These are phyloP conservation scores for Sclerotinia borealis DNA, from an alignment of 2,329 filamentous ascomycete genomes.

Conservation along the genomic window DNA sequence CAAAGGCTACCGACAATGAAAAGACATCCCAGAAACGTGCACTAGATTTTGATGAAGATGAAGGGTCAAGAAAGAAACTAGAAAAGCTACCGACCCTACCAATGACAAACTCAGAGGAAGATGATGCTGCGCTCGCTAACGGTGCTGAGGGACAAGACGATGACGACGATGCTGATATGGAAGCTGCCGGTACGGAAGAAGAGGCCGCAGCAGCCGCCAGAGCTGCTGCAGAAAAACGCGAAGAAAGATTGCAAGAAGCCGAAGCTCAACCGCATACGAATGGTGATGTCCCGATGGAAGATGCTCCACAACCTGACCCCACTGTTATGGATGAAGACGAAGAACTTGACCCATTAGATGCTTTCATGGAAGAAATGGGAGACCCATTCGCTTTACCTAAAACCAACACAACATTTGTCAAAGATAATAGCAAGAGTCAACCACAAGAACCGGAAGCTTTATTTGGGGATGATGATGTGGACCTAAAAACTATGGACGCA, in stretches of 20 bases:
- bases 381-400: constrained; percentile 43
- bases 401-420: constrained; percentile 26
- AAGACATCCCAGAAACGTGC: constrained; percentile 66
- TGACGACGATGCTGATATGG: constrained; percentile 59
- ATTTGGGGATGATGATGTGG: constrained; percentile 78
- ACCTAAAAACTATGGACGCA: constrained; percentile 55
- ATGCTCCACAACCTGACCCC: constrained; percentile 25
- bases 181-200: constrained; percentile 78
- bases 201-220: constrained; percentile 80
- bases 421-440: constrained; percentile 39
- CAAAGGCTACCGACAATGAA: constrained; percentile 60
- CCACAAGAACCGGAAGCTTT: constrained; percentile 72
- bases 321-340: constrained; percentile 53
- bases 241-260: constrained; percentile 51
- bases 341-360: constrained; percentile 82
- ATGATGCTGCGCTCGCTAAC: constrained; percentile 48
- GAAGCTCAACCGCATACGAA: constrained; percentile 38
- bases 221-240: constrained; percentile 78
- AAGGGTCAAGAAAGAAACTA: constrained; percentile 78
- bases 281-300: constrained; percentile 33
- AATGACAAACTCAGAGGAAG: constrained; percentile 54
- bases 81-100: constrained; percentile 80
- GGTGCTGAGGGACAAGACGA: constrained; percentile 53
- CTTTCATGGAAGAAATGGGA: constrained; percentile 74
- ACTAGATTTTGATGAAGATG: constrained; percentile 82